Base-by-base conservation (phyloP, 805 yeast genomes). In the Kuraishia molischiana region DNA sequence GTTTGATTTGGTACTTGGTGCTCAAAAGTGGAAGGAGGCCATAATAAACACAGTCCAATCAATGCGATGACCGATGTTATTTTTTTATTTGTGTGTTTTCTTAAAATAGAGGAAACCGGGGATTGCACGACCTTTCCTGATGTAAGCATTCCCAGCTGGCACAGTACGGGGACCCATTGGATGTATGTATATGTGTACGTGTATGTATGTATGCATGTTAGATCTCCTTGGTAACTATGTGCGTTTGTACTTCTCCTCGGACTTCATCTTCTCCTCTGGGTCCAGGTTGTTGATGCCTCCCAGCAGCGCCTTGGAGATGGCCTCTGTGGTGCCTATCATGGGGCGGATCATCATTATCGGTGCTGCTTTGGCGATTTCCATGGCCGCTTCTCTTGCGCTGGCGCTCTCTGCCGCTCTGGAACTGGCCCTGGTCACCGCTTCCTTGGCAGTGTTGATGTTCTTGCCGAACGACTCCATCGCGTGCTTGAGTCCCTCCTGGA, bases 261-360 rank as follows among this genome's bases (percentile, higher is more conserved):
- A 64, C 41, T 74, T 76, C 30, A 61, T 53, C 37, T 72, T 66
- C 43, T 78, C 75, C 18, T 66, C 66, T 2, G 87, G 80, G 52
- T 85, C 90, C 24, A 89, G 59, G 43, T 80, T 82, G 52, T 86
- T 87, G 30, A 86, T 77, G 5, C 89, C 67, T 1, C 97, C 97
- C 61, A 85, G 70, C 36, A 89, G 63, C 1, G 95, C 72, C 50
- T 78, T 83, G 4, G 90, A 80, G 5, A 89, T 67, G 0, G 95
- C 95, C 53, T 86, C 96, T 0, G 96, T 83, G 0, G 95, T 86
- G 2, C 97, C 97, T 48, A 89, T 86, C 43, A 86, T 69, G 2
- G 97, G 96, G 32, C 96, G 58, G 2, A 89, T 67, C 13, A 89
- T 57, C 15, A 85, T 79, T 13, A 85, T 74, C 0, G 97, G 97